These are phyloP conservation scores for Epichloe festucae DNA, from an alignment of 2,329 filamentous ascomycete species.

Conservation along the genomic window DNA sequence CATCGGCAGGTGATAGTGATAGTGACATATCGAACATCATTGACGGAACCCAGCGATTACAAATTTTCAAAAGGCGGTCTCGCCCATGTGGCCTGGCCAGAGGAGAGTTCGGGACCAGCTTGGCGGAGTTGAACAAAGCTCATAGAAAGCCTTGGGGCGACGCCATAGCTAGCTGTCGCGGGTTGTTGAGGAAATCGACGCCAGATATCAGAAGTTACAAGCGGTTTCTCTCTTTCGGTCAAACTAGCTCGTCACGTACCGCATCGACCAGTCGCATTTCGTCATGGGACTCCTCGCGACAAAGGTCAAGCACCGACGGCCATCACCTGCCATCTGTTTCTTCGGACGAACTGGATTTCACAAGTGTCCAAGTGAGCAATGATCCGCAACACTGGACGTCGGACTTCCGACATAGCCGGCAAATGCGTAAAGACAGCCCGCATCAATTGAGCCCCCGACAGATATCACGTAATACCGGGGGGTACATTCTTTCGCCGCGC, in stretches of 20 bases:
- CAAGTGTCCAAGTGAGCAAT: not conserved
- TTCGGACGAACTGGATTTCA: not conserved
- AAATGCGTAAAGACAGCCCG: not conserved
- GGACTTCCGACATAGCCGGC: not conserved
- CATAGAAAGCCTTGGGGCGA: constrained; percentile 7
- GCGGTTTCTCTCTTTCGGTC: constrained; percentile 3
- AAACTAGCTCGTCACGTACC: not conserved
- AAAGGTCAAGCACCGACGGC: not conserved
- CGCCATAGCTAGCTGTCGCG: constrained; percentile 7
- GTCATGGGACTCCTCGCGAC: constrained; percentile 1
- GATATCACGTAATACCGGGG: constrained; percentile 3
- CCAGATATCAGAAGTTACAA: constrained; percentile 3
- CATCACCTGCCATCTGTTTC: constrained; percentile 2
- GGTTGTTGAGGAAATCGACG: constrained; percentile 6
- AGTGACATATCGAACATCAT: constrained; percentile 1
- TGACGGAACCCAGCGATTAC: constrained; percentile 3
- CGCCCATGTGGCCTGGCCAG: not conserved
- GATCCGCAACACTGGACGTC: not conserved
- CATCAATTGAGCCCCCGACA: constrained; percentile 4
- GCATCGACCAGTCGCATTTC: constrained; percentile 2
- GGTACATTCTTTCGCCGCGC: constrained; percentile 26
- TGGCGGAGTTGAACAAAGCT: constrained; percentile 4
- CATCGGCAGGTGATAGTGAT: not conserved
- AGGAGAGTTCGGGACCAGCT: constrained; percentile 4
- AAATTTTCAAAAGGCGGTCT: constrained; percentile 6